Conservation (phyloP, 192 early-diverging fungal species). For the Coemansia sp. region DNA sequence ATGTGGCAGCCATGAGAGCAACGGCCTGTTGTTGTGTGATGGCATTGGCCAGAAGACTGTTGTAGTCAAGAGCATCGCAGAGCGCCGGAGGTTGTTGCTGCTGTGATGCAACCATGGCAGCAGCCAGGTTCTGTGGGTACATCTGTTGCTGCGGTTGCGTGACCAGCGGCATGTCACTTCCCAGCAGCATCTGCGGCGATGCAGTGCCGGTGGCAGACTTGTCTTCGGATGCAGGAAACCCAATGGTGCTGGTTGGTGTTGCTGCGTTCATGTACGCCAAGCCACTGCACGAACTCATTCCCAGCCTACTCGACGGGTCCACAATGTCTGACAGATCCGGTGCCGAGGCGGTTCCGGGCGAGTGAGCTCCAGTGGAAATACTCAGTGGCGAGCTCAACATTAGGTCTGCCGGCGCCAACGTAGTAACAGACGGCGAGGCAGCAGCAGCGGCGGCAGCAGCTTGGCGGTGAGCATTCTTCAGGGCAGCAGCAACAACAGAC, state of each 20-base stretch:
- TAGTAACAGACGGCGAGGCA: constrained; percentile 1
- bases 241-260: neutral
- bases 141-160: constrained; percentile 17
- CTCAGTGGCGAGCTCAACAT: constrained; percentile 15
- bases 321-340: neutral
- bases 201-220: constrained; percentile 10
- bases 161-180: constrained; percentile 11
- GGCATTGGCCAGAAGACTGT: constrained; percentile 11
- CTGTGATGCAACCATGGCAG: neutral
- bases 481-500: constrained; percentile 27
- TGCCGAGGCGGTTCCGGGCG: constrained; percentile 2
- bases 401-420: constrained; percentile 39
- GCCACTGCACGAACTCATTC: constrained; percentile 2
- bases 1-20: constrained; percentile 2
- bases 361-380: neutral
- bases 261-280: constrained; percentile 41
- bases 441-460: constrained; percentile 6
- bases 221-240: constrained; percentile 6
- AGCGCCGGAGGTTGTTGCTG: constrained; percentile 4
- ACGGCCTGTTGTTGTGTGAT: constrained; percentile 18
- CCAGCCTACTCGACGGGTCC: neutral
- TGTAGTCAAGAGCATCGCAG: constrained; percentile 12
- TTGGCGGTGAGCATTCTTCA: constrained; percentile 4
- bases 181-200: constrained; percentile 29
- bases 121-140: constrained; percentile 9